A percentile compares a stretch with the other conserved stretches of the same genome.
These are phyloP conservation scores for Neurospora sp. DNA, from an alignment of 495 filamentous ascomycete genomes.

Conservation along the genomic window DNA sequence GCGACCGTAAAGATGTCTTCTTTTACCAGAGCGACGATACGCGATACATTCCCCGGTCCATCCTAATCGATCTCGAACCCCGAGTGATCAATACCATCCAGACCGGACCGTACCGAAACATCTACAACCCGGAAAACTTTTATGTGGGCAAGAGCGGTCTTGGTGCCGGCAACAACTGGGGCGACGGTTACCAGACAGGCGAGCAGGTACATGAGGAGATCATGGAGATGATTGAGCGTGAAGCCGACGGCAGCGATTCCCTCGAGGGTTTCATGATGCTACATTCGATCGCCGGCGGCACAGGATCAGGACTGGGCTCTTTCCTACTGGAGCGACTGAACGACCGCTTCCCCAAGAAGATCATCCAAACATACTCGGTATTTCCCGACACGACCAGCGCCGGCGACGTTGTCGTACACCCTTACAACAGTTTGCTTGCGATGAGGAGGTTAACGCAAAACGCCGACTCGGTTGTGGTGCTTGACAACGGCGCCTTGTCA, in stretches of 20 bases:
- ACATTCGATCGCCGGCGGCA: constrained; percentile 95
- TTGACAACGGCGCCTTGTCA: constrained; percentile 90
- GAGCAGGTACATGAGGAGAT: constrained; percentile 91
- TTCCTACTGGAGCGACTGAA: constrained; percentile 95
- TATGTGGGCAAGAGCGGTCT: constrained; percentile 84
- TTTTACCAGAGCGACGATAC: constrained; percentile 99
- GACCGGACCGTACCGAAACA: constrained; percentile 86
- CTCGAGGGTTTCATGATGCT: constrained; percentile 98
- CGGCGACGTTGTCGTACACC: constrained; percentile 90
- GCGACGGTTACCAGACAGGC: constrained; percentile 85
- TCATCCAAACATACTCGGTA: constrained; percentile 98
- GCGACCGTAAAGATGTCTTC: constrained; percentile 97
- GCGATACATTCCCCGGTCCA: constrained; percentile 92
- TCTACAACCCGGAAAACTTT: constrained; percentile 99
- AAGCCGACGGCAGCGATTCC: constrained; percentile 95
- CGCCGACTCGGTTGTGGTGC: constrained; percentile 94
- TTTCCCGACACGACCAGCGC: constrained; percentile 83
- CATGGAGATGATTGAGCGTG: constrained; percentile 98
- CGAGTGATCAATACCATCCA: constrained; percentile 88
- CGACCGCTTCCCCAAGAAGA: constrained; percentile 95
- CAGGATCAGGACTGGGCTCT: constrained; percentile 86
- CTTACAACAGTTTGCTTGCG: constrained; percentile 90
- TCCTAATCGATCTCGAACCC: constrained; percentile 90
- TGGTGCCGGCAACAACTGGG: constrained; percentile 97
- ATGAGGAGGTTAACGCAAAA: constrained; percentile 89